These are phyloP conservation scores for Polygonum maritimum DNA, from an alignment of 148 eudicot species.

Conservation along the genomic window DNA sequence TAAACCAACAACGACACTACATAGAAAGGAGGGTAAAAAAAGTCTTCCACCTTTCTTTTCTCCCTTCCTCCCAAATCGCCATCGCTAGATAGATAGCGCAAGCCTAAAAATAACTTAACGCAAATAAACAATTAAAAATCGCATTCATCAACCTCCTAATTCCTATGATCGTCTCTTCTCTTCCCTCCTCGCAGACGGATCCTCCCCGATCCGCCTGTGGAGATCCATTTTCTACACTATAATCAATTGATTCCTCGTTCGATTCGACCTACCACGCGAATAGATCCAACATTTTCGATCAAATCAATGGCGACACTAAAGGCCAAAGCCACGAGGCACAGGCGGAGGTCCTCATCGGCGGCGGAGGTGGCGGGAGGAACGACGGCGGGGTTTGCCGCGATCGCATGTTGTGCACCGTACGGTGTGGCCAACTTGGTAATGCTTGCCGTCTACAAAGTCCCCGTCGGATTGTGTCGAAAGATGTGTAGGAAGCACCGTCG, in stretches of 20 bases:
- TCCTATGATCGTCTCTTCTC: neutral
- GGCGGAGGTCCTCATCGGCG: neutral
- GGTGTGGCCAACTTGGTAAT: constrained; percentile 27
- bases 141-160: neutral
- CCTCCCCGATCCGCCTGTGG: neutral
- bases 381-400: constrained; percentile 47
- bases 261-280: too few species aligned
- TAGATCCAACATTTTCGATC: neutral
- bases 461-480: constrained; percentile 42
- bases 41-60: neutral
- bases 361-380: constrained; percentile 54
- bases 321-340: neutral
- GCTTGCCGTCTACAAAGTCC: constrained; percentile 34
- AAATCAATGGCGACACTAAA: neutral
- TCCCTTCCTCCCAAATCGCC: neutral
- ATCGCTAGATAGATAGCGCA: neutral
- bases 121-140: neutral
- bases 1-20: too few species aligned
- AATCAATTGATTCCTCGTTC: too few species aligned
- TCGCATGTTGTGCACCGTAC: constrained; percentile 51
- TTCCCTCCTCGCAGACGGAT: neutral
- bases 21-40: neutral
- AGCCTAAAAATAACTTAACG: neutral
- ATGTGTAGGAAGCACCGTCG: neutral
- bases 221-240: neutral